Base-by-base conservation (phyloP, 2,329 filamentous ascomycete genomes). In the Alternaria infectoria region DNA sequence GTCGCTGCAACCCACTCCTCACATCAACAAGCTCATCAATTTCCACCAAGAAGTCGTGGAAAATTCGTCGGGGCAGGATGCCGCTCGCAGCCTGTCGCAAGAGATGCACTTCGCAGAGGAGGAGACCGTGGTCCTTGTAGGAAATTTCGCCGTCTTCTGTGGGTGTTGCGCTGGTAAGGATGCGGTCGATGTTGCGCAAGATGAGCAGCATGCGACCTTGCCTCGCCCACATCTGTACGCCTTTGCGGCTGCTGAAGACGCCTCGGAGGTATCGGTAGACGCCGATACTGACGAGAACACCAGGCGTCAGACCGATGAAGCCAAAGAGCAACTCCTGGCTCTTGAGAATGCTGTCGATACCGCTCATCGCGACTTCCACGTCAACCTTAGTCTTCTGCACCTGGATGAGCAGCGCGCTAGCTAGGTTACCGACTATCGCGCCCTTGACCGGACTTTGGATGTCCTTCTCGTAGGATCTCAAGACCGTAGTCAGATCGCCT, bases 321-420 rank as follows among this genome's bases (percentile, higher is more conserved):
- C 86, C 96, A 81, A 99, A 99, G 23, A 99, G 92, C 51, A 99
- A 86, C 77, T 99, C 95, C 77, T 99, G 96, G 74, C 94, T 97
- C 83, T 96, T 97, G 61, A 99, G 86, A 30, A 99, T 86, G 32
- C 93, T 89, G 83, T 99, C 95, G 69, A 99, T 99, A 17, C 96
- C 96, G 63, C 92, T 93, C 83, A 99, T 94, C 13, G 96, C 96
- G 65, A 98, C 90, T 80, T 99, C 96, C 12, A 99, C 89, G 75
- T 99, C 96, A 9, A 99, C 96, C 83, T 99, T 99, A 21, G 96
- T 98, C 85, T 99, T 99, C 76, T 99, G 96, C 40, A 99, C 90
- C 77, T 99, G 96, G 59, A 99, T 98, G 47, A 99, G 85, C 26
- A 99, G 87, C 5, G 95, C 93, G 55, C 95, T 90, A 36, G 98